These are phyloP conservation scores for Thelonectria blattea DNA, from an alignment of 2,329 filamentous ascomycete genomes.

Conservation along the genomic window DNA sequence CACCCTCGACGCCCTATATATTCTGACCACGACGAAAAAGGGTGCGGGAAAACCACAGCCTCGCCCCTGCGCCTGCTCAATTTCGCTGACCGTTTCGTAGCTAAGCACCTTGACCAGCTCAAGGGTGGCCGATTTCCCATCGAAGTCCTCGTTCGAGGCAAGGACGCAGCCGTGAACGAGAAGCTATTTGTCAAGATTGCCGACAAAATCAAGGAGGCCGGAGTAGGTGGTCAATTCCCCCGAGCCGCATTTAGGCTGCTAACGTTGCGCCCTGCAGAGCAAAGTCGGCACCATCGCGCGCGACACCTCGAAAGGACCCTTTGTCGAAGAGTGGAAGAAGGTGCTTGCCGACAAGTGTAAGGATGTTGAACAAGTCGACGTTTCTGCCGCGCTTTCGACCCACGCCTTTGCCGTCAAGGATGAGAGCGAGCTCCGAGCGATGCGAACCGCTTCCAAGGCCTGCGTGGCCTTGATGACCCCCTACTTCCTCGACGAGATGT, in stretches of 20 bases:
- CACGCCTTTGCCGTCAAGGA: slow-evolving; percentile 92
- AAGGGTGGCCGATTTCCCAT: slow-evolving; percentile 92
- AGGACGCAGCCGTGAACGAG: slow-evolving; percentile 89
- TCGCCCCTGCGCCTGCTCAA: slow-evolving; percentile 5
- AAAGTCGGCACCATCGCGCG: slow-evolving; percentile 89
- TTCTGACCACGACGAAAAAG: slow-evolving; percentile 97
- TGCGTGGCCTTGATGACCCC: slow-evolving; percentile 94
- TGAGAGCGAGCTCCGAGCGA: slow-evolving; percentile 89
- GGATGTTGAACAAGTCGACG: slow-evolving; percentile 87
- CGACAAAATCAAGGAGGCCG: slow-evolving; percentile 85
- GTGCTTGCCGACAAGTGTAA: slow-evolving; percentile 78
- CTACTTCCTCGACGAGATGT: slow-evolving; percentile 99
- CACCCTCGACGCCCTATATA: slow-evolving; percentile 84
- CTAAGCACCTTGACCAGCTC: slow-evolving; percentile 89
- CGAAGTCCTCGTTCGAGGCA: slow-evolving; percentile 89
- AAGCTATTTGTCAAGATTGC: slow-evolving; percentile 86
- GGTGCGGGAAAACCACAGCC: slow-evolving; percentile 57
- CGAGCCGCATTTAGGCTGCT: slow-evolving; percentile 15
- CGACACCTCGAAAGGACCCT: slow-evolving; percentile 83
- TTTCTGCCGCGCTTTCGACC: slow-evolving; percentile 79
- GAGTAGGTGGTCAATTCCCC: slow-evolving; percentile 66
- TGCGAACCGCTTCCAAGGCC: slow-evolving; percentile 92
- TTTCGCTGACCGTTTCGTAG: slow-evolving; percentile 56
- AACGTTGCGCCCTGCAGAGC: slow-evolving; percentile 59
- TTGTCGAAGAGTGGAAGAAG: slow-evolving; percentile 96